Evolutionary conservation across 371 early-diverging fungal genomes (phyloP), one percentile per base, ranked within the genome.

Genomic region (Batrachochytrium dendrobatidis): DNA sequence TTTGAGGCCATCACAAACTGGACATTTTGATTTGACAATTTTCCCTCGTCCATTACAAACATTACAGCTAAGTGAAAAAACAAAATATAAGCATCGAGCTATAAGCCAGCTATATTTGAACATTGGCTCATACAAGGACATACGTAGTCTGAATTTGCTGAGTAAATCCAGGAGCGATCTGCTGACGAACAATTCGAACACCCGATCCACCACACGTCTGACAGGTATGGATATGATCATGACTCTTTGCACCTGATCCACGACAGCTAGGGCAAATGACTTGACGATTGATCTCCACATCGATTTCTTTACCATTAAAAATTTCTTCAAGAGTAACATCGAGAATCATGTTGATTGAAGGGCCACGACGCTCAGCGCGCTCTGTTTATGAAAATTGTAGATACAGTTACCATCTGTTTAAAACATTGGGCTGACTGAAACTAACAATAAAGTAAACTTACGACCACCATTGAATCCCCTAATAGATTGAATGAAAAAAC

Each of bases 21-120:
- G 79, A 63, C 98, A 98, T 39, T 80, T 79, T 30, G 81, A 71
- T 43, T 79, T 77, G 51, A 93, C 81, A 31, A 81, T 74, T 70
- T 93, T 94, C 26, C 98, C 98, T 62, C 86, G 86, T 33, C 96
- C 97, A 32, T 83, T 81, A 68, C 98, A 98, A 25, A 71, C 69
- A 60, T 90, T 86, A 72, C 98, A 98, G 26, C 81, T 84, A 55
- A 43, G n/a, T n/a, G n/a, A 15, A 17, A 45, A 12, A 3, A 20
- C 46, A 45, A 3, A 20, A 45, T 12, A 26, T 45, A 20, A 45
- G 46, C 24, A 20, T 24, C 8, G 17, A n/a, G 26, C 17, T 26
- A 48, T 17, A 20, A 61, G 3, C 34, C 12, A 48, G 6, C 18
- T n/a, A 15, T 30, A 26, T n/a, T 12, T 1, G 44, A n/a, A 50